Evolutionary conservation across 176 grass and related monocot genomes (phyloP).

Genomic region (Hordeum marinum): DNA sequence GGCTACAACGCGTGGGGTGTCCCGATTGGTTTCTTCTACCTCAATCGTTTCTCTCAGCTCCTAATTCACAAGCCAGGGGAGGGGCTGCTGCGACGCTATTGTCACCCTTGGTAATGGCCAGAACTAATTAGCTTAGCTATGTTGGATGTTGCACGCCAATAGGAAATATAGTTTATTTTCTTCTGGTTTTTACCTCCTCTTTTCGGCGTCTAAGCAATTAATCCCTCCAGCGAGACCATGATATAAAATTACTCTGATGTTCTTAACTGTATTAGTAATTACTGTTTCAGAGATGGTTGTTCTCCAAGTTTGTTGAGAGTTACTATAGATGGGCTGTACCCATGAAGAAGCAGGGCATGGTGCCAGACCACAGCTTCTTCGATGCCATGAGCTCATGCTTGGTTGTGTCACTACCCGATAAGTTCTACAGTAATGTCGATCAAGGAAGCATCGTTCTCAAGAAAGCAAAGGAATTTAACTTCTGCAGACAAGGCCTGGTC

Average conservation of each 20-base stretch:
- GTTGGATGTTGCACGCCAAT: too few species aligned
- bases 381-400: constrained; percentile 22
- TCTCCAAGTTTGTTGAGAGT: constrained; percentile 46
- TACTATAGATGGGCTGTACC: constrained; percentile 31
- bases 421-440: constrained; percentile 46
- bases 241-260: background rate
- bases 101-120: constrained; percentile 40
- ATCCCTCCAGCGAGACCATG: background rate
- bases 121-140: too few species aligned
- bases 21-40: constrained; percentile 17
- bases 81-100: constrained; percentile 38
- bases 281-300: constrained; percentile 16
- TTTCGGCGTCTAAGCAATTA: too few species aligned
- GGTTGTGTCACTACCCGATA: constrained; percentile 23
- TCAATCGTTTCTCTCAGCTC: constrained; percentile 6
- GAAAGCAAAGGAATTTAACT: constrained; percentile 32
- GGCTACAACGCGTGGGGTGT: constrained; percentile 25
- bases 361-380: constrained; percentile 42
- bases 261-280: background rate
- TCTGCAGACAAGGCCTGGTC: constrained; percentile 36
- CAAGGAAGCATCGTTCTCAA: constrained; percentile 46
- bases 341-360: constrained; percentile 48
- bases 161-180: too few species aligned
- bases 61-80: constrained; percentile 53
- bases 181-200: too few species aligned